Percentiles rank a stretch among this genome's conserved stretches.
Evolutionary conservation across 2,329 filamentous ascomycete species (phyloP).

Genomic region (Xylaria sp.): DNA sequence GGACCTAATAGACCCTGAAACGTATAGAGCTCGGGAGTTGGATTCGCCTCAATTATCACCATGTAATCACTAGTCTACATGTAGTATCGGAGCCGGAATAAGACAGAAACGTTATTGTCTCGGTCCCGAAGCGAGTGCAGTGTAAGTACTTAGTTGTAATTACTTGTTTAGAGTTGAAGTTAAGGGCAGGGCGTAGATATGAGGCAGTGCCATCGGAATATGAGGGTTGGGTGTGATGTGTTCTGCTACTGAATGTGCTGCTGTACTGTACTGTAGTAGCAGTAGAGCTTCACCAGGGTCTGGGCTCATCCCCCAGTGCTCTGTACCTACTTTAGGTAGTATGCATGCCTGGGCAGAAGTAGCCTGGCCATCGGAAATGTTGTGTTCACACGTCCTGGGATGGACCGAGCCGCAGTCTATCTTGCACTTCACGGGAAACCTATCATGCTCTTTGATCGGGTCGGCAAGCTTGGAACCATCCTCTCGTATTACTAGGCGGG

Average conservation of each 20-base stretch:
- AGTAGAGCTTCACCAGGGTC: background rate
- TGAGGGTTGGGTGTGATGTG: background rate
- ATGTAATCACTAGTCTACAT: background rate
- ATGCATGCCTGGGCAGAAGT: too few species aligned
- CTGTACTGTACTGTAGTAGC: background rate
- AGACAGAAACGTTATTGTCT: background rate
- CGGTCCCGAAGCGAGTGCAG: conserved; percentile 19
- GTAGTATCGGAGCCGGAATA: background rate
- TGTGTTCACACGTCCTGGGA: too few species aligned
- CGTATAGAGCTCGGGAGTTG: background rate
- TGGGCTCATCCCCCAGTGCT: background rate
- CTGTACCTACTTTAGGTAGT: background rate
- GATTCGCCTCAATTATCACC: background rate
- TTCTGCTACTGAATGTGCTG: background rate
- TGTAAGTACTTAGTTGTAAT: background rate
- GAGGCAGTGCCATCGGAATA: background rate
- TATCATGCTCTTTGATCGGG: background rate
- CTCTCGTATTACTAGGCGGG: background rate
- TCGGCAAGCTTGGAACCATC: background rate
- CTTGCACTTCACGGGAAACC: too few species aligned
- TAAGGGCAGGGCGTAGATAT: background rate
- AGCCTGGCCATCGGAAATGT: too few species aligned
- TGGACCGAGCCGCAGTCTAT: too few species aligned
- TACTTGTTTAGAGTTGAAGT: background rate
- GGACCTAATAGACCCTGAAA: background rate